phyloP scores from a whole-genome alignment of 2,329 filamentous ascomycete species.

The Nothopassalora personata region DNA sequence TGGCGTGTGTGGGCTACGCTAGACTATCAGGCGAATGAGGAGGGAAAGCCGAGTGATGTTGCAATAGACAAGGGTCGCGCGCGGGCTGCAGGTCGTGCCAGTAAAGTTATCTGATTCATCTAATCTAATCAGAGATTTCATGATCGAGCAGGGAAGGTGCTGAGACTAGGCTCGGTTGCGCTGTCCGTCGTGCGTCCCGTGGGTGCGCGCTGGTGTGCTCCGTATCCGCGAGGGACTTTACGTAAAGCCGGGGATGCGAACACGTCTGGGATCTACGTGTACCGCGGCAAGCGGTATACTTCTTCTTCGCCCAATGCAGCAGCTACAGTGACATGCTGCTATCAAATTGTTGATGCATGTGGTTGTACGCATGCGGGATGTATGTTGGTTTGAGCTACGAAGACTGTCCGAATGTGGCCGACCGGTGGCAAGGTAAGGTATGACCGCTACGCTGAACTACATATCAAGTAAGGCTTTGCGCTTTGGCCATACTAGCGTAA shows the following conservation, averaged over 20 bases:
- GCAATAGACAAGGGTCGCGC: not conserved
- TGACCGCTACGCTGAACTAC: slow-evolving; percentile 2
- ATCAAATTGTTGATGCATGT: not conserved
- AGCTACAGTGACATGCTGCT: not conserved
- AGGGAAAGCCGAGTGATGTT: not conserved
- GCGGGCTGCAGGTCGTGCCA: not conserved
- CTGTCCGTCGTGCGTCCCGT: not conserved
- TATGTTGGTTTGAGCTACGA: not conserved
- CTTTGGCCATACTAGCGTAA: slow-evolving; percentile 38
- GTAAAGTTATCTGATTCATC: not conserved
- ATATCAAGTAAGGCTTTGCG: slow-evolving; percentile 29
- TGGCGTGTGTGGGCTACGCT: too few species aligned
- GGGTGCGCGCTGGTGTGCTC: not conserved
- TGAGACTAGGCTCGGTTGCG: not conserved
- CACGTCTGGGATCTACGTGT: not conserved
- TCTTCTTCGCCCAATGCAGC: not conserved
- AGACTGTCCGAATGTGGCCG: not conserved
- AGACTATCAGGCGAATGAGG: not conserved
- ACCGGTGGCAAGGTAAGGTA: not conserved
- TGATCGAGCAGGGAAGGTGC: not conserved
- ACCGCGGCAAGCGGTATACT: not conserved
- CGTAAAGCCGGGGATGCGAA: not conserved
- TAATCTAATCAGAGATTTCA: not conserved
- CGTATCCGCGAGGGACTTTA: not conserved
- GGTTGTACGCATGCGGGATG: not conserved